These are phyloP conservation scores for Leishmania martiniquensis DNA, from an alignment of 208 protist genomes.

Conservation along the genomic window DNA sequence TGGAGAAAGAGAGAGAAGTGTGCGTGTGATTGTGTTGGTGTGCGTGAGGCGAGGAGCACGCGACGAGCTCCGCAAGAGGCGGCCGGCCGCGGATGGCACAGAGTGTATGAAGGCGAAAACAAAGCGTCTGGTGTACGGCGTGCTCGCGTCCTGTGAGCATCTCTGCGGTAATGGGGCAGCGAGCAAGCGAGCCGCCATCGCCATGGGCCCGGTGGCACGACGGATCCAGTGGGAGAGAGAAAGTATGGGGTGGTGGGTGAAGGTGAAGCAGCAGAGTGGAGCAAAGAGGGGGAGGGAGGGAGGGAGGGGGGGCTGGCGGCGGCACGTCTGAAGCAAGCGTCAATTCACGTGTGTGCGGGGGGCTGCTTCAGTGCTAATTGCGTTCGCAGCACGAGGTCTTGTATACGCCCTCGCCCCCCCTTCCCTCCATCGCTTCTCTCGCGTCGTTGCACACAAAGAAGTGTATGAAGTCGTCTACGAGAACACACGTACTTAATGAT, in stretches of 20 bases:
- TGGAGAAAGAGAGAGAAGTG: neutral
- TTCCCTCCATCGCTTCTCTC: neutral
- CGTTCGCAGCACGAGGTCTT: neutral
- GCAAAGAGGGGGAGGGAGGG: neutral
- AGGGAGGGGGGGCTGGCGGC: neutral
- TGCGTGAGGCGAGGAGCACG: neutral
- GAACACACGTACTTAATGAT: constrained; percentile 3
- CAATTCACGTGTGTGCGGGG: neutral
- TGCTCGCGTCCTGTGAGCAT: neutral
- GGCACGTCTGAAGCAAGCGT: neutral
- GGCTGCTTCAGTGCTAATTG: neutral
- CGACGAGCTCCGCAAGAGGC: too few relatives aligned
- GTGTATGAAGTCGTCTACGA: neutral
- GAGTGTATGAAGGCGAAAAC: too few relatives aligned
- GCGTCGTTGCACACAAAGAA: neutral
- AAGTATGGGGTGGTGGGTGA: neutral
- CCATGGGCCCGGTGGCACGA: neutral
- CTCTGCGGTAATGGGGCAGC: neutral
- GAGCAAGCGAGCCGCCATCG: neutral
- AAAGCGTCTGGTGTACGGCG: too few relatives aligned
- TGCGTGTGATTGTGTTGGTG: neutral
- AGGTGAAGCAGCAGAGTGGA: neutral
- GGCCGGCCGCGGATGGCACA: too few relatives aligned
- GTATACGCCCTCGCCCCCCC: neutral
- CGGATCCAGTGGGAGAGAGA: neutral